Evolutionary conservation across 176 grass and related monocot genomes (phyloP), one percentile per base, ranked within the genome.

Genomic region (Dactylis glomerata): DNA sequence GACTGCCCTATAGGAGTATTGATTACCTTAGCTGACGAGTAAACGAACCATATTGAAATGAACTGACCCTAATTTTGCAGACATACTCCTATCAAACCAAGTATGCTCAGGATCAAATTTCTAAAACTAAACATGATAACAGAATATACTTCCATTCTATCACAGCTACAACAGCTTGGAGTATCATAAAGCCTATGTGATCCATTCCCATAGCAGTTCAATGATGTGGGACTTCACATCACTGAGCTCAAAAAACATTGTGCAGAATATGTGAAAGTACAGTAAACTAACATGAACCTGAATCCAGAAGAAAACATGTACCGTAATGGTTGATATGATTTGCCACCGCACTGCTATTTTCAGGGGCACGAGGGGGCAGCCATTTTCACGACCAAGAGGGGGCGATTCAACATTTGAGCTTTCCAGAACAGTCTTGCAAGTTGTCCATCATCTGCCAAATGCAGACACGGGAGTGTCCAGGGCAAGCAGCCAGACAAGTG

Each of bases 151-250:
- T 95, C 93, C 93, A 92, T 96, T 94, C 91, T 87, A 81, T 99
- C 91, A 86, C 93, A 92, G 72, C 91, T 96, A 72, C 93, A 99
- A 57, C 96, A 99, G 69, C 91, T 90, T 71, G 91, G 93, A 89
- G 96, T 92, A 54, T 82, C 88, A 86, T 99, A 89, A 74, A 92
- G 84, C 75, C 94, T 86, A 92, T 94, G 93, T 52, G 93, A 96
- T 59, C n/a, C n/a, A 54, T 81, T 9, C 7, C 23, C 27, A 37
- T 27, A 62, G 9, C 27, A 65, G 31, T 76, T 82, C 31, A 71
- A 5, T 37, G 61, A 59, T 76, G 36, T 83, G 33, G 38, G 6
- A 68, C 8, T 82, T 62, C 83, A 85, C 47, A 77, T 63, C 1
- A 30, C 52, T 42, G 47, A 85, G 81, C 38, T 45, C 37, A 71